Conservation (phyloP, 2,329 filamentous ascomycete species). For the Orbilia oligospora region DNA sequence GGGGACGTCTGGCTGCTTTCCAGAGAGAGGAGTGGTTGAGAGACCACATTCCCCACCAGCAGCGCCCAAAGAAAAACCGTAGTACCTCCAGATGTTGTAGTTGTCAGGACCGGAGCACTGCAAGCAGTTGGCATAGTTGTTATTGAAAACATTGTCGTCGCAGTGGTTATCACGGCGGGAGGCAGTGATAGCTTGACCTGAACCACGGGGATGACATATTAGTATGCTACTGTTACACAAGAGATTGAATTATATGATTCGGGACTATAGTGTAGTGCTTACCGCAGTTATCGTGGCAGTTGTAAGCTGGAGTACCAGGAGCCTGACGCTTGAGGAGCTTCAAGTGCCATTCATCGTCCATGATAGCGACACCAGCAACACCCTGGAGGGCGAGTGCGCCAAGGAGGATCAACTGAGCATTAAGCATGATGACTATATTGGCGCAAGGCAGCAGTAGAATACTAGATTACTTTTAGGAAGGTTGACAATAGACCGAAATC, state of each 20-base stretch:
- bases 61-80: slow-evolving; percentile 66
- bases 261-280: slow-evolving; percentile 61
- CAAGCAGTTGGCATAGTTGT: slow-evolving; percentile 69
- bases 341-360: slow-evolving; percentile 56
- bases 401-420: slow-evolving; percentile 51
- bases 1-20: slow-evolving; percentile 32
- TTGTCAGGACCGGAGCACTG: slow-evolving; percentile 67
- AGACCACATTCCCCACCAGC: slow-evolving; percentile 65
- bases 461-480: slow-evolving; percentile 44
- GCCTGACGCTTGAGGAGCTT: slow-evolving; percentile 69
- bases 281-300: slow-evolving; percentile 72
- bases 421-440: slow-evolving; percentile 40
- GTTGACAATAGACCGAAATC: slow-evolving; percentile 28
- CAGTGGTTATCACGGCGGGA: slow-evolving; percentile 67
- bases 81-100: slow-evolving; percentile 69
- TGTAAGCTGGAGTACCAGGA: slow-evolving; percentile 68
- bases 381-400: slow-evolving; percentile 46
- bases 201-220: not conserved
- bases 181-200: slow-evolving; percentile 66
- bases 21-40: slow-evolving; percentile 52
- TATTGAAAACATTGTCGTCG: slow-evolving; percentile 67
- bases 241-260: too few species aligned
- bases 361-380: slow-evolving; percentile 47
- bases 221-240: slow-evolving; percentile 18
- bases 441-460: slow-evolving; percentile 34